Conservation (phyloP, 352 stramenopile genomes). For the Phytopythium litorale region DNA sequence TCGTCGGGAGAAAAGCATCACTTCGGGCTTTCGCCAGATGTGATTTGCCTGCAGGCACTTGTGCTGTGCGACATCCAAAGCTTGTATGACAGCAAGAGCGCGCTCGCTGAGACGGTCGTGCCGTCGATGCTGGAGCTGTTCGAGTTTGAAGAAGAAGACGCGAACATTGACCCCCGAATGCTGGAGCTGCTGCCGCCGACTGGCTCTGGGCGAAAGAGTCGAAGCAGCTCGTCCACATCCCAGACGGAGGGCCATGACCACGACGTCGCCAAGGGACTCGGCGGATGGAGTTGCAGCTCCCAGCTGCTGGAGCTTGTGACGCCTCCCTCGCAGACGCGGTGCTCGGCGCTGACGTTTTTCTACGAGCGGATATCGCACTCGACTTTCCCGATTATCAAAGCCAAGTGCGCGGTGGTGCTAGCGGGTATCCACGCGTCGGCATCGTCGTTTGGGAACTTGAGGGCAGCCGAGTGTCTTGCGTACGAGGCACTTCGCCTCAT, state of each 20-base stretch:
- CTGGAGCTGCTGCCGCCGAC: slow-evolving; percentile 33
- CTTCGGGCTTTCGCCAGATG: slow-evolving; percentile 50
- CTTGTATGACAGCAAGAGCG: slow-evolving; percentile 75
- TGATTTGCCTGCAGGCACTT: slow-evolving; percentile 59
- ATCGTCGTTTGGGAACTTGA: slow-evolving; percentile 43
- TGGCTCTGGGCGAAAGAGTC: slow-evolving; percentile 19
- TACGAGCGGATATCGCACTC: slow-evolving; percentile 48
- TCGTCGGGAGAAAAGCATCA: slow-evolving; percentile 14
- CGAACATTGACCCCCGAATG: slow-evolving; percentile 41
- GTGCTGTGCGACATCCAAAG: slow-evolving; percentile 79
- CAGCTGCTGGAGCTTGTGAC: slow-evolving; percentile 52
- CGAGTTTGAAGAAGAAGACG: slow-evolving; percentile 77
- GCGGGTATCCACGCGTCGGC: slow-evolving; percentile 48
- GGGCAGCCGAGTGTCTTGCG: slow-evolving; percentile 58
- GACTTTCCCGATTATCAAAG: slow-evolving; percentile 64
- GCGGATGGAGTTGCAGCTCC: slow-evolving; percentile 36
- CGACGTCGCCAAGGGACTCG: slow-evolving; percentile 39
- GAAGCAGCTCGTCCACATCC: slow-evolving; percentile 33
- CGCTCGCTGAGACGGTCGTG: slow-evolving; percentile 56
- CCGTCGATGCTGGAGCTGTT: slow-evolving; percentile 66
- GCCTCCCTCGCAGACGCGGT: slow-evolving; percentile 33
- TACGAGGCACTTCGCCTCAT: slow-evolving; percentile 77
- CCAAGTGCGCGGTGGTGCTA: slow-evolving; percentile 63
- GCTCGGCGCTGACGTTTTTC: slow-evolving; percentile 45
- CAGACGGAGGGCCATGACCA: slow-evolving; percentile 30